Evolutionary conservation across 768 basidiomycete genomes (phyloP), one percentile per base, ranked within the genome.

Genomic region (Panaeolus cyanescens): DNA sequence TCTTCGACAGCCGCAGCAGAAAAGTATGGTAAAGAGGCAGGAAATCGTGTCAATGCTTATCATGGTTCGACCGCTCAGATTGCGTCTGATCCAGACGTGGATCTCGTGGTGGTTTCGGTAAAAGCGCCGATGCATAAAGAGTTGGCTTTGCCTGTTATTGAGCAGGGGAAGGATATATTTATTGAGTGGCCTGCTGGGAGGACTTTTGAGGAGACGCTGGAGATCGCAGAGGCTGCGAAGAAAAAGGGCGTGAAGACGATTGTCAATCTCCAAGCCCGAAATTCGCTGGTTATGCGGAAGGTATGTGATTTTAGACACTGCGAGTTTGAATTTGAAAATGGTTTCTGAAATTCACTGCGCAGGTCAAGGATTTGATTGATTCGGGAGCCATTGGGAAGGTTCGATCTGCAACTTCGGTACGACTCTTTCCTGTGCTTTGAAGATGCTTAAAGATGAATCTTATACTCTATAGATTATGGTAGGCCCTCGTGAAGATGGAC

Each of bases 121-220:
- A 75, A 71, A 59, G 67, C 71, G n/a, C 62, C 65, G 12, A 19
- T 54, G 1, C 79, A 80, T 62, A 70, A 68, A 31, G 65, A 67
- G 2, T 65, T 70, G 1, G 64, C 72, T 4, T 19, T 71, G 32
- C 73, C 75, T 12, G 73, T 68, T 8, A 72, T 80, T 36, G 73
- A 70, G 22, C 73, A 73, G n/a, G 75, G 75, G 31, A 81, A 80
- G 62, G 62, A 74, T 31, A 61, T 79, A 30, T 80, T 78, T 56
- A 58, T 79, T 4, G 79, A 81, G 63, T 81, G 77, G 77, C 78
- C 79, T 2, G 73, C 67, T 12, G 79, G 77, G 2, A 65, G 37
- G 28, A 65, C 56, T 7, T 32, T 74, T 9, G 58, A 67, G 33
- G 75, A 80, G 65, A 75, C 75, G 20, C 20, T 39, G 17, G 72